Conservation (phyloP, 2,329 filamentous ascomycete genomes). For the Xylaria polymorpha region DNA sequence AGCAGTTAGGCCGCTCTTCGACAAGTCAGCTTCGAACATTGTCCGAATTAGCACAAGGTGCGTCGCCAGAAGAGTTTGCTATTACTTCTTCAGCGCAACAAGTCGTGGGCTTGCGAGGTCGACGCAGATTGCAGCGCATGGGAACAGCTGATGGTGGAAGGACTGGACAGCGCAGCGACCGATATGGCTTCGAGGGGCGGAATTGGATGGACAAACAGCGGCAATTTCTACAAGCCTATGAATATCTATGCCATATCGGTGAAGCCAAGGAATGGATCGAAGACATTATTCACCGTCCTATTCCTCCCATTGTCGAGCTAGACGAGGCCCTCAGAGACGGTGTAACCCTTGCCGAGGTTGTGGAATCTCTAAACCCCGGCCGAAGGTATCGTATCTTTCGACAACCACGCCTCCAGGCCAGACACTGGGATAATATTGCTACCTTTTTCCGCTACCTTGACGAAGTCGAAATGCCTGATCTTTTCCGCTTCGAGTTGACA, state of each 20-base stretch:
- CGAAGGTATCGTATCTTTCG: slow-evolving; percentile 85
- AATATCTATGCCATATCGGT: slow-evolving; percentile 98
- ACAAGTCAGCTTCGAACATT: slow-evolving; percentile 90
- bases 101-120: slow-evolving; percentile 86
- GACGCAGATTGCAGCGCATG: slow-evolving; percentile 81
- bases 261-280: slow-evolving; percentile 99
- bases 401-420: slow-evolving; percentile 85
- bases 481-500: slow-evolving; percentile 96
- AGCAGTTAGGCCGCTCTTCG: slow-evolving; percentile 85
- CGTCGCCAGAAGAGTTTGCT: slow-evolving; percentile 81
- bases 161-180: slow-evolving; percentile 55
- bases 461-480: slow-evolving; percentile 89
- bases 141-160: slow-evolving; percentile 63
- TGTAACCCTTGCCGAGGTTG: slow-evolving; percentile 92
- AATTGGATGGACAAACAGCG: slow-evolving; percentile 99
- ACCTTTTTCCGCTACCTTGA: slow-evolving; percentile 95
- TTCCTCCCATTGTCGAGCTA: slow-evolving; percentile 91
- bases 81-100: slow-evolving; percentile 83
- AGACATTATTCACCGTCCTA: slow-evolving; percentile 55
- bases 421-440: slow-evolving; percentile 98
- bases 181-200: slow-evolving; percentile 79
- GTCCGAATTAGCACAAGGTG: slow-evolving; percentile 82
- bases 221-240: slow-evolving; percentile 95
- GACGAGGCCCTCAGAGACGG: slow-evolving; percentile 94
- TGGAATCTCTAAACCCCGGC: slow-evolving; percentile 86